A percentile compares a stretch with the other conserved stretches of the same genome.
These are phyloP conservation scores for Aspergillus heteromorphus DNA, from an alignment of 495 filamentous ascomycete genomes.

Conservation along the genomic window DNA sequence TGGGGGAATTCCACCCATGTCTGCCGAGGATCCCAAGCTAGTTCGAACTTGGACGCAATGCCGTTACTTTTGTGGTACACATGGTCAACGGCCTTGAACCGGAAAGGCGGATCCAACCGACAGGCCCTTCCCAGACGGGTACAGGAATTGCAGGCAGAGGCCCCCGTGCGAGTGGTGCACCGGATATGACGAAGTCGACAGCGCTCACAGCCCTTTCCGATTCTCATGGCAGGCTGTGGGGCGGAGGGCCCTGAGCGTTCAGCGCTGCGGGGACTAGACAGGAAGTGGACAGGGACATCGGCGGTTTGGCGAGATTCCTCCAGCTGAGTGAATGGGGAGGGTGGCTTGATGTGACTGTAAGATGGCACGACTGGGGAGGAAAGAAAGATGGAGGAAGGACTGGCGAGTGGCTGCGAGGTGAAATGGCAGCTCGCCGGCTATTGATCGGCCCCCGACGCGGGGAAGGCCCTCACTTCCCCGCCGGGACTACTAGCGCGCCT, in stretches of 20 bases:
- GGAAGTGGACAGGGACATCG: constrained; percentile 6
- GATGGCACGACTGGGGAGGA: not conserved
- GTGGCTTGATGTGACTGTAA: not conserved
- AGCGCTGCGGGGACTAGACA: constrained; percentile 3
- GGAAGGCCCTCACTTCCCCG: not conserved
- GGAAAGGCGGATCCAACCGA: constrained; percentile 33
- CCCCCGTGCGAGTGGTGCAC: constrained; percentile 26
- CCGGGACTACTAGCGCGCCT: not conserved
- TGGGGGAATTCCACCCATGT: constrained; percentile 30
- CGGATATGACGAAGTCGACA: constrained; percentile 40
- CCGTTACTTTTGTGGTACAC: constrained; percentile 32
- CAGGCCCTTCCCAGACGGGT: constrained; percentile 27
- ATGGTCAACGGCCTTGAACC: constrained; percentile 34
- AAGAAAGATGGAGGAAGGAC: not conserved
- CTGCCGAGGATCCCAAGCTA: constrained; percentile 31
- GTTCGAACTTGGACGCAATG: constrained; percentile 24
- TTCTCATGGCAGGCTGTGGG: constrained; percentile 28
- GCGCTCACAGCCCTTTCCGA: constrained; percentile 35
- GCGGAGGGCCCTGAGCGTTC: constrained; percentile 5
- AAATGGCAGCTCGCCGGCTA: not conserved
- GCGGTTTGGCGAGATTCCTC: not conserved
- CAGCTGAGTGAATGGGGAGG: not conserved
- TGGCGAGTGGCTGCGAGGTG: not conserved
- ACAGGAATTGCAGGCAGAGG: constrained; percentile 30
- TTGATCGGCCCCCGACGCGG: not conserved